These are phyloP conservation scores for Pinus tabuliformis DNA, from an alignment of 75 land plant genomes.

Conservation along the genomic window DNA sequence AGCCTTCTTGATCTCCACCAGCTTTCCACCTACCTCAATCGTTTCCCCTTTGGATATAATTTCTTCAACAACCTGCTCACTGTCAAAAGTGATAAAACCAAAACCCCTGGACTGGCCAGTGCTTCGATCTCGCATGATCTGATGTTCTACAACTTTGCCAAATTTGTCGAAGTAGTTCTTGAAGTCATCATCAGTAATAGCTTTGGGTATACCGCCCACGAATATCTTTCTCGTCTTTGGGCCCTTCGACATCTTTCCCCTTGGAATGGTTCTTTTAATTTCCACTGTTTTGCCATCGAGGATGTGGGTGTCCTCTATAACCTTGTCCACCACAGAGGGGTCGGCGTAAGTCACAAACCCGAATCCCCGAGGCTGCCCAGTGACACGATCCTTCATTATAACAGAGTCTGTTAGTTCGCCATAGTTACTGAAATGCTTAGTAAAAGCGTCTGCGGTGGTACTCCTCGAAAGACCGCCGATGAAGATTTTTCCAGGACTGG, in stretches of 20 bases:
- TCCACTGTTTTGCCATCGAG: no score
- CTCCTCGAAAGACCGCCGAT: conserved; percentile 77
- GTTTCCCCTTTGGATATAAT: conserved; percentile 49
- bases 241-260: not conserved
- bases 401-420: conserved; percentile 16
- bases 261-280: no score
- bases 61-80: conserved; percentile 70
- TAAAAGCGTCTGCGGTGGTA: conserved; percentile 30
- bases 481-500: conserved; percentile 58
- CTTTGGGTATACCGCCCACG: conserved; percentile 60
- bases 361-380: conserved; percentile 89
- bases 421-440: no score
- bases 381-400: conserved; percentile 76
- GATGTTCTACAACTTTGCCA: conserved; percentile 70
- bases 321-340: not conserved
- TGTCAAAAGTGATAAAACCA: conserved; percentile 84
- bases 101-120: conserved; percentile 24
- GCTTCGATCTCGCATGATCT: conserved; percentile 75
- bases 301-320: no score
- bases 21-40: conserved; percentile 75
- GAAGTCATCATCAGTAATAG: conserved; percentile 6
- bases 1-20: no score
- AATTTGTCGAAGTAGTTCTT: conserved; percentile 3
- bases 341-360: conserved; percentile 93
- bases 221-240: conserved; percentile 60